Conservation (phyloP, 768 basidiomycete species). For the Pisolithus marmoratus region DNA sequence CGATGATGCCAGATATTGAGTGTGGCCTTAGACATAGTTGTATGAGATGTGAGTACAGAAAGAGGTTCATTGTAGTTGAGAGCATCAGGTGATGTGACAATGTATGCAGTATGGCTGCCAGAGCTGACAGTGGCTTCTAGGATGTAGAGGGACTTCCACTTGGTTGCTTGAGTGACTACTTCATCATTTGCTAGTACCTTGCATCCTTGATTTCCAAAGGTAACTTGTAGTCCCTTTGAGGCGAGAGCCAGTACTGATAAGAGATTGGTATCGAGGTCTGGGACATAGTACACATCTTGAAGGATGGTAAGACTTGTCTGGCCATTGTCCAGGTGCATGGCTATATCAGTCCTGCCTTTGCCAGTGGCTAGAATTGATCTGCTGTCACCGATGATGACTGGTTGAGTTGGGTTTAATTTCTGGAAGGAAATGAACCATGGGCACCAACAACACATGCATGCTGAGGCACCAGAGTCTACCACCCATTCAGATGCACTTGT, state of each 20-base stretch:
- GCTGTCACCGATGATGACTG: too few relatives aligned
- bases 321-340: too few relatives aligned
- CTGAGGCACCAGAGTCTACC: too few relatives aligned
- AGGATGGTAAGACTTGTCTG: neutral
- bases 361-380: too few relatives aligned
- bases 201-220: neutral
- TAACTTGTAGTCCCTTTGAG: neutral
- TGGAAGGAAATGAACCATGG: too few relatives aligned
- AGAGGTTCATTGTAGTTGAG: neutral
- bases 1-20: conserved; percentile 1
- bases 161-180: neutral
- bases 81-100: neutral
- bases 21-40: neutral
- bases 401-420: too few relatives aligned
- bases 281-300: conserved; percentile 10
- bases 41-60: neutral
- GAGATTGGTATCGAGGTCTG: conserved; percentile 14
- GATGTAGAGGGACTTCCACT: conserved; percentile 1
- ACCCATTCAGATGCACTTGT: too few relatives aligned
- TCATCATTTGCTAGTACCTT: neutral
- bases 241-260: conserved; percentile 10
- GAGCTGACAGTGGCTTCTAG: neutral
- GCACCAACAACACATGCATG: too few relatives aligned
- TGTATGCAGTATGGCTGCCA: neutral
- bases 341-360: too few relatives aligned